Evolutionary conservation across 169 alveolate genomes (phyloP), one percentile per base, ranked within the genome.

Genomic region (Neospora caninum): DNA sequence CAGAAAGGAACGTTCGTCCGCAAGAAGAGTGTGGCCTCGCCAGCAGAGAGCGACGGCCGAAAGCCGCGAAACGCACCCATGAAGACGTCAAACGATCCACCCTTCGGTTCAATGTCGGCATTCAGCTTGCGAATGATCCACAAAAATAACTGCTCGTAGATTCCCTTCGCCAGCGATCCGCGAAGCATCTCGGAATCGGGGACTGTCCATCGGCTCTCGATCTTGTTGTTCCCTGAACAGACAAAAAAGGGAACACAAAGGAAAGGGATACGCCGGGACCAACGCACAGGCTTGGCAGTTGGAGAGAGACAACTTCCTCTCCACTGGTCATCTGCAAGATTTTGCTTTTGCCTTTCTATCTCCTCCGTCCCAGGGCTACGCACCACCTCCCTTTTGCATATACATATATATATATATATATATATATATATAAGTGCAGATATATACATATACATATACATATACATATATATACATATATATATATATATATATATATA

Each of bases 51-150:
- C 4, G 22, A 13, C 4, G 58, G 58, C 4, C 22, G 13, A 49
- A 49, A 4, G 22, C 58, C 58, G 22, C 58, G 13, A 43, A 67
- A 16, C 94, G 0, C 97, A 58, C 99, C 99, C 95, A 99, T 98
- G 93, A 98, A 98, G 41, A 78, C 95, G 73, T 96, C 96, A 89
- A 78, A 78, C 20, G 97, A 97, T 43, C 98, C 98, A 25, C 95
- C 97, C 53, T 95, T 94, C 80, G 99, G 99, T 87, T 97, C 98
- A 82, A 99, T 98, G 64, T 98, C 97, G 36, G 97, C 95, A 95
- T 99, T 99, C 96, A 99, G 97, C 88, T 98, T 97, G 84, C 95
- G 97, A 43, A 99, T 99, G 25, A 99, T 96, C 98, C 99, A 98
- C 93, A 98, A 96, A 94, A 99, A 99, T 88, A 99, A 95, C 91